Conservation (phyloP, 2,329 filamentous ascomycete species). For the Pseudogymnoascus sp. region DNA sequence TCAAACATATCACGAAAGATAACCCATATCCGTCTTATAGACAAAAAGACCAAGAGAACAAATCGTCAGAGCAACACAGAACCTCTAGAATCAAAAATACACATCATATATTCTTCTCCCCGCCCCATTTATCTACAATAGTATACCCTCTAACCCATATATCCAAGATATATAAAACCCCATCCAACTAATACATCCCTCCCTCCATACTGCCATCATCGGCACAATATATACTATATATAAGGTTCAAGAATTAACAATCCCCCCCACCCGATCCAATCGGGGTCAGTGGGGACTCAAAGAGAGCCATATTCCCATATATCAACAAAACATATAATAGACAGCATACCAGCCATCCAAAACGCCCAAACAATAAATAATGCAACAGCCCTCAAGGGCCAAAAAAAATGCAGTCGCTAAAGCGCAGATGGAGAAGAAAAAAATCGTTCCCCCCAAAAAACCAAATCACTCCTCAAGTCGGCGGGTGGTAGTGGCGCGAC, state of each 20-base stretch:
- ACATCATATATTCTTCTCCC: not conserved
- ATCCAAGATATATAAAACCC: not conserved
- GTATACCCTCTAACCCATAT: not conserved
- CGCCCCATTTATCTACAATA: not conserved
- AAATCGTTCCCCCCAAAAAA: too few species aligned
- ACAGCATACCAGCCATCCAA: not conserved
- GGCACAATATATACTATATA: not conserved
- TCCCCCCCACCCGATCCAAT: too few species aligned
- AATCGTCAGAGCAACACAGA: not conserved
- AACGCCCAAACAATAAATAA: not conserved
- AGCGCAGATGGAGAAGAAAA: not conserved
- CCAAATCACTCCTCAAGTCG: not conserved
- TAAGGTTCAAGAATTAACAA: not conserved
- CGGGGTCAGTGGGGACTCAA: too few species aligned
- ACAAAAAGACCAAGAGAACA: not conserved
- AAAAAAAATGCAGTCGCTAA: not conserved
- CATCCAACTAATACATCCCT: not conserved
- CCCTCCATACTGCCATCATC: not conserved
- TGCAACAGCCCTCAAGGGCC: not conserved
- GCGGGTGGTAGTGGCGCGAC: not conserved
- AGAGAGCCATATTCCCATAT: not conserved
- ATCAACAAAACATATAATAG: not conserved
- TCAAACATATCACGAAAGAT: not conserved
- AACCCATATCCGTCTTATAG: not conserved
- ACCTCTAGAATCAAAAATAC: not conserved